Conservation (phyloP, 345 rosid species). For the Schrenkiella parvula region DNA sequence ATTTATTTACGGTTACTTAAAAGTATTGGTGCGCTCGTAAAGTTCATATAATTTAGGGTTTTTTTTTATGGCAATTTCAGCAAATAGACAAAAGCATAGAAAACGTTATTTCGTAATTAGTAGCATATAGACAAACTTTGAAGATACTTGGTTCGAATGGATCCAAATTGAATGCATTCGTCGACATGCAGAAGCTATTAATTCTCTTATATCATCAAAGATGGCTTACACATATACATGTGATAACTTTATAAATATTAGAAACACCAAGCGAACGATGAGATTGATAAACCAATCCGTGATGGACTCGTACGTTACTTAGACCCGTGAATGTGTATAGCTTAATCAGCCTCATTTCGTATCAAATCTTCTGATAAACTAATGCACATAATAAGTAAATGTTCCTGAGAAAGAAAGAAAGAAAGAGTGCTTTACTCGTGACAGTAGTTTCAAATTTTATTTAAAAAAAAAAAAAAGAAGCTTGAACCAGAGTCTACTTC, state of each 20-base stretch:
- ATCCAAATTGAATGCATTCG: conserved; percentile 8
- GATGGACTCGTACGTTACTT: background rate
- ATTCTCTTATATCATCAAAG: background rate
- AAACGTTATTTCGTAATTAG: background rate
- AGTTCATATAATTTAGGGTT: background rate
- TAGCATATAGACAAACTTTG: background rate
- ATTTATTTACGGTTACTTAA: background rate
- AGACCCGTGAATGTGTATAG: background rate
- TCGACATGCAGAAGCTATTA: conserved; percentile 11
- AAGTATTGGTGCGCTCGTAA: background rate
- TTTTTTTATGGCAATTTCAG: background rate
- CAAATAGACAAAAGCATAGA: conserved; percentile 5
- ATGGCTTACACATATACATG: background rate
- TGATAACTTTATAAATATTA: background rate
- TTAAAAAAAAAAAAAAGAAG: too few species aligned
- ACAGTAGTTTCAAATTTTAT: too few species aligned
- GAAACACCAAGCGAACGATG: background rate
- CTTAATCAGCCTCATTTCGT: background rate
- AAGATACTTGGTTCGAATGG: background rate
- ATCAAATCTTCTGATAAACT: background rate
- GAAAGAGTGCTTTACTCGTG: too few species aligned
- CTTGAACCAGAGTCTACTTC: too few species aligned
- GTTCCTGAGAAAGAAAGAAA: too few species aligned
- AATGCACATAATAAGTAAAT: background rate
- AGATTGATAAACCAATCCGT: background rate